Percentiles rank a stretch among this genome's conserved stretches.
phyloP scores from a whole-genome alignment of 768 basidiomycete species.

The Lactarius hengduanensis region DNA sequence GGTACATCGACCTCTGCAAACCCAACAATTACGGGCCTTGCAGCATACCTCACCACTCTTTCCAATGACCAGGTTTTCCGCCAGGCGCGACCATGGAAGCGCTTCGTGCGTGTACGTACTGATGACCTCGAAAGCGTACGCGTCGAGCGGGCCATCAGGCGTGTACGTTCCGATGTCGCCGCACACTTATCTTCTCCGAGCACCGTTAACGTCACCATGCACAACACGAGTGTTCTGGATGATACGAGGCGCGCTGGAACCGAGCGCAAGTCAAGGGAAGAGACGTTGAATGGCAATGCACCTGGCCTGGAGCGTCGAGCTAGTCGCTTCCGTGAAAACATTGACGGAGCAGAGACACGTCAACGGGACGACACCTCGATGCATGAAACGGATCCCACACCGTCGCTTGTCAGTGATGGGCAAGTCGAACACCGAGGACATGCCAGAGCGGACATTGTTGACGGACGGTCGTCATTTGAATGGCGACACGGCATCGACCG shows the following conservation, averaged over 20 bases:
- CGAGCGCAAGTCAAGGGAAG: conserved; percentile 21
- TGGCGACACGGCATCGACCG: conserved; percentile 29
- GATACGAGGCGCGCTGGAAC: conserved; percentile 12
- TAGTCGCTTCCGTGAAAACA: conserved; percentile 30
- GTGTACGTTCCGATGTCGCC: conserved; percentile 80
- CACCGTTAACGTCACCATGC: conserved; percentile 28
- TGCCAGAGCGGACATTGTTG: neutral
- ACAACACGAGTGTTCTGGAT: conserved; percentile 19
- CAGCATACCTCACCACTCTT: conserved; percentile 75
- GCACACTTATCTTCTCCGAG: conserved; percentile 52
- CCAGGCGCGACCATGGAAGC: conserved; percentile 71
- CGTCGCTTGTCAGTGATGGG: conserved; percentile 27
- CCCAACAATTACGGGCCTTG: conserved; percentile 55
- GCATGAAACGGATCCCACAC: conserved; percentile 12
- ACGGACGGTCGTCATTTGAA: neutral
- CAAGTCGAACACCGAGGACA: conserved; percentile 14
- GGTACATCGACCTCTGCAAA: conserved; percentile 33
- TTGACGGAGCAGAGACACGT: conserved; percentile 32
- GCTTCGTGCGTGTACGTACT: conserved; percentile 80
- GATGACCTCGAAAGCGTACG: conserved; percentile 88
- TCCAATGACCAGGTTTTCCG: conserved; percentile 67
- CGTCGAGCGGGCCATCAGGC: conserved; percentile 84
- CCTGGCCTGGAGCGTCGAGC: conserved; percentile 10
- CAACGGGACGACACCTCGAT: conserved; percentile 18
- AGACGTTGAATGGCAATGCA: neutral